Evolutionary conservation across 768 basidiomycete species (phyloP), one percentile per base, ranked within the genome.

Genomic region (Hericium rajendrae): DNA sequence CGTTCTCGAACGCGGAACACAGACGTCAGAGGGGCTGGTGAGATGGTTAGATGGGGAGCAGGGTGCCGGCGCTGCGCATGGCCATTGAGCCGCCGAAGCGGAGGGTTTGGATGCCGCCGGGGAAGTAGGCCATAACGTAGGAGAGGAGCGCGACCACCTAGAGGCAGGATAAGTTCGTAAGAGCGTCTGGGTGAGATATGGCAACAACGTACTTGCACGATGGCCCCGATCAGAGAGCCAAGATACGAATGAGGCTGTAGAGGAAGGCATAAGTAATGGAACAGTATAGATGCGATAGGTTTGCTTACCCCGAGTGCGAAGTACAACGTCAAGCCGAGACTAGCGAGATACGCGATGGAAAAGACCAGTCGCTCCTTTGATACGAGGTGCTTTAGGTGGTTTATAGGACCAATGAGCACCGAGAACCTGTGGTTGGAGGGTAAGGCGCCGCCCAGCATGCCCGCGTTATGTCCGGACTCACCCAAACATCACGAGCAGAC

Each of bases 401-500:
- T 93, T 70, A 92, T 73, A 37, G 95, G 95, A 6, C 95, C 95
- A 56, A 89, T 80, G 59, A 91, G 79, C n/a, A 91, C 80, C 16
- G 88, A 84, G 69, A 91, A 91, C 15, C 89, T 91, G 64, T 6
- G 37, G 54, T 46, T 46, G 43, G 43, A 46, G 16, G 15, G 6
- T 22, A 10, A 38, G 18, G n/a, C 48, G 12, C 54, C 54, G 51
- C 16, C 57, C 56, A 26, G 41, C 56, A 51, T 4, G 26, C 15
- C 51, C 16, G 20, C 18, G 48, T 43, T 10, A 46, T 10, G 15
- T 56, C 28, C 59, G 46, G 39, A 43, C 15, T 65, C 65, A 92
- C 85, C 93, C 97, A 67, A 91, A 85, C 95, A 99, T 98, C 69
- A 98, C 94, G 32, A 99, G 81, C 58, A 93, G 72, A 62, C 89